These are phyloP conservation scores for Shiraia sp. DNA, from an alignment of 2,329 filamentous ascomycete species.

Conservation along the genomic window DNA sequence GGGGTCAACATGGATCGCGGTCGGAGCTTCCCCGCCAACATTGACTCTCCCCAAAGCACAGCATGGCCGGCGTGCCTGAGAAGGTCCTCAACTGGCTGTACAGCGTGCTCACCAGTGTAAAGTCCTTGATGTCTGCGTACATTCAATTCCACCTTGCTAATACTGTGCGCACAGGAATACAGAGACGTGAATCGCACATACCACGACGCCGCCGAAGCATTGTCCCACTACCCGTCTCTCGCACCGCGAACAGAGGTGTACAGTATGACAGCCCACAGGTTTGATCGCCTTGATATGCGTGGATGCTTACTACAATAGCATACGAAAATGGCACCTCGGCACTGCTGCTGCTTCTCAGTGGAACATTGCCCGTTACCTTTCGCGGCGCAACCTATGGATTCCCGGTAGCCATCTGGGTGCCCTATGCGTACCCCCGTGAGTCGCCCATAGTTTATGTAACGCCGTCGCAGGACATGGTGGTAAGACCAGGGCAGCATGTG, in stretches of 20 bases:
- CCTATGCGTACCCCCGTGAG: constrained; percentile 84
- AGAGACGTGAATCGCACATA: constrained; percentile 91
- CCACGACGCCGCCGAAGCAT: constrained; percentile 81
- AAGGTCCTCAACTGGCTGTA: constrained; percentile 95
- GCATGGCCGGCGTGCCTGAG: constrained; percentile 74
- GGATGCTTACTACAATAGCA: constrained; percentile 57
- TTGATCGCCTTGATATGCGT: neutral
- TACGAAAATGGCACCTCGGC: constrained; percentile 87
- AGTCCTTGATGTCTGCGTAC: too few species aligned
- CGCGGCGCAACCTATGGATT: constrained; percentile 89
- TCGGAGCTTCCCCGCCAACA: constrained; percentile 32
- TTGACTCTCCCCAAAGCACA: constrained; percentile 24
- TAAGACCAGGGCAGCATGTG: constrained; percentile 92
- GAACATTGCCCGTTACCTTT: constrained; percentile 90
- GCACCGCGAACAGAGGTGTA: constrained; percentile 91
- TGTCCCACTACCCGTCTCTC: constrained; percentile 78
- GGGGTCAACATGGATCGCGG: too few species aligned
- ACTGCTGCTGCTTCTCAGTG: constrained; percentile 81
- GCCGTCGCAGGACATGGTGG: constrained; percentile 83
- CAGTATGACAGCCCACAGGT: constrained; percentile 61
- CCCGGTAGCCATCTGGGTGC: constrained; percentile 90
- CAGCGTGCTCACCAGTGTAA: constrained; percentile 70
- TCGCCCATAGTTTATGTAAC: constrained; percentile 87
- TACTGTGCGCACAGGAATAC: constrained; percentile 72
- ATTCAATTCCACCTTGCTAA: neutral